phyloP scores from a whole-genome alignment of 2,329 filamentous ascomycete genomes.

The Xylaria sp. region DNA sequence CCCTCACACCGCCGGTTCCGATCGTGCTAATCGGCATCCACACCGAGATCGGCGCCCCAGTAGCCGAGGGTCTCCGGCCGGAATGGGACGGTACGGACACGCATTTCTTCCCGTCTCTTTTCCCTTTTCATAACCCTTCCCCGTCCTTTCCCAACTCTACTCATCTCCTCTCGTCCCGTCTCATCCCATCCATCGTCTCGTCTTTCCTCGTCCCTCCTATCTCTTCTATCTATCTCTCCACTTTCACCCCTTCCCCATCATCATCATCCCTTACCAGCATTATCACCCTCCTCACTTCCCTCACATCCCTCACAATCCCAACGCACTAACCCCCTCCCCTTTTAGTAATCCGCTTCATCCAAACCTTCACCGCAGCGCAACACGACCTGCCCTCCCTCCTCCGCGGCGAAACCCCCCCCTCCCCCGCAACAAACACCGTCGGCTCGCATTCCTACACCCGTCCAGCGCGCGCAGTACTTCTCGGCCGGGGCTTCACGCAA shows the following conservation, averaged over 20 bases:
- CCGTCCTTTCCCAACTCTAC: neutral
- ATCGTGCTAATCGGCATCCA: constrained; percentile 37
- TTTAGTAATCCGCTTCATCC: constrained; percentile 38
- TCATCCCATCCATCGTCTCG: neutral
- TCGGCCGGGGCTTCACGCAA: constrained; percentile 38
- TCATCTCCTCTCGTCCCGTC: neutral
- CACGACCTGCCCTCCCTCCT: constrained; percentile 36
- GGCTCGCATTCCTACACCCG: constrained; percentile 25
- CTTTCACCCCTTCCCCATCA: too few species aligned
- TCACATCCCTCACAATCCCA: too few species aligned
- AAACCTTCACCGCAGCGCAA: constrained; percentile 24
- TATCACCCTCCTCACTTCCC: too few species aligned
- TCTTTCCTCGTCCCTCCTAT: too few species aligned
- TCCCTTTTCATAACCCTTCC: neutral
- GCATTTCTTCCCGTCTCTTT: neutral
- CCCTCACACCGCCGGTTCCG: constrained; percentile 28
- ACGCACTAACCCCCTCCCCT: neutral
- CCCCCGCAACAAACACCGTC: constrained; percentile 31
- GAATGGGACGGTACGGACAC: constrained; percentile 35
- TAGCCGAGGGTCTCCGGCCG: constrained; percentile 33
- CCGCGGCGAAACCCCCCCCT: constrained; percentile 16
- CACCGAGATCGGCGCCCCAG: constrained; percentile 32
- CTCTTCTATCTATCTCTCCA: too few species aligned
- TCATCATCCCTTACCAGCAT: too few species aligned
- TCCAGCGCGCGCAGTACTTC: constrained; percentile 29